Conservation (phyloP, 148 eudicot genomes). For the Chenopodium album region DNA sequence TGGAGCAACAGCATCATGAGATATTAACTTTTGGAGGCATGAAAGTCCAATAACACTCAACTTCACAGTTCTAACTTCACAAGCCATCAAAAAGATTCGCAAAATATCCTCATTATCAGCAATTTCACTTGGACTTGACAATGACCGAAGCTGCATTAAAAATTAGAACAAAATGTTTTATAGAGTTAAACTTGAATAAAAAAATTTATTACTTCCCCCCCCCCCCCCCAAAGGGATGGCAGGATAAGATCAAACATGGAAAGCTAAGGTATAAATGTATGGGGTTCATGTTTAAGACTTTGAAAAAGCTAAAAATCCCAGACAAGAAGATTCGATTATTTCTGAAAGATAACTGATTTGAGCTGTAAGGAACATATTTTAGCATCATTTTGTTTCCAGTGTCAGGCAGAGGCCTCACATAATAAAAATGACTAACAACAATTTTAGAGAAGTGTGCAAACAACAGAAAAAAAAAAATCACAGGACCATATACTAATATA, state of each 20-base stretch:
- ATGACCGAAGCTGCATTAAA: slow-evolving; percentile 76
- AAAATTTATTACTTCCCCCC: not conserved
- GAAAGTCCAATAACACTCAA: slow-evolving; percentile 94
- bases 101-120: slow-evolving; percentile 88
- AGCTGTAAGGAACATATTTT: not conserved
- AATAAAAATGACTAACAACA: not conserved
- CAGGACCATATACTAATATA: not conserved
- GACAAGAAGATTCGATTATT: not conserved
- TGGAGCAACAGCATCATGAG: slow-evolving; percentile 92
- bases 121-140: slow-evolving; percentile 89
- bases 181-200: not conserved
- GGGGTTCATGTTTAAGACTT: not conserved
- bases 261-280: not conserved
- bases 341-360: not conserved
- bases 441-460: not conserved
- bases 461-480: not conserved
- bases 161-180: not conserved
- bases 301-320: not conserved
- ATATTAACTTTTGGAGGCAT: slow-evolving; percentile 92
- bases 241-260: not conserved
- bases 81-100: slow-evolving; percentile 94
- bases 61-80: slow-evolving; percentile 84
- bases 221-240: not conserved
- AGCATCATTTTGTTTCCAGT: not conserved
- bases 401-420: not conserved